Conservation (phyloP, 371 early-diverging fungal genomes). For the Mucor piriformis region DNA sequence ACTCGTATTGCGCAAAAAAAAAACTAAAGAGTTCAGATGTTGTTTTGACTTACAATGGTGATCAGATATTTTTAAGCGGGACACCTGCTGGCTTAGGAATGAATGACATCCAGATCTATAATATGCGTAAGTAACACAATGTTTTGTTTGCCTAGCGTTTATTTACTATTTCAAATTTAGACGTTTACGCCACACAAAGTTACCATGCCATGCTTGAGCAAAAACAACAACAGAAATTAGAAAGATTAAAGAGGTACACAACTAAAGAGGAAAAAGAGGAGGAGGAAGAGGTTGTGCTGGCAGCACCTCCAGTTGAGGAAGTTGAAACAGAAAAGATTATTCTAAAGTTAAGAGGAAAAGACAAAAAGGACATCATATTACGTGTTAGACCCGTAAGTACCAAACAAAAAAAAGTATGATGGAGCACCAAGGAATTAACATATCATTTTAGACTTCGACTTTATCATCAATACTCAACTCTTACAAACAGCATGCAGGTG, state of each 20-base stretch:
- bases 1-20: slow-evolving; percentile 30
- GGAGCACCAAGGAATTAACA: neutral
- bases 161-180: too few species aligned
- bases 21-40: slow-evolving; percentile 29
- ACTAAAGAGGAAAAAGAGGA: neutral
- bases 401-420: too few species aligned
- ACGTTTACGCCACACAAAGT: slow-evolving; percentile 32
- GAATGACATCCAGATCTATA: slow-evolving; percentile 18
- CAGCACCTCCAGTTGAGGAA: neutral
- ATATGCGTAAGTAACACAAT: slow-evolving; percentile 30
- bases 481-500: neutral
- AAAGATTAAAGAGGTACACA: slow-evolving; percentile 7
- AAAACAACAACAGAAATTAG: slow-evolving; percentile 23
- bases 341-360: slow-evolving; percentile 34
- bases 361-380: slow-evolving; percentile 29
- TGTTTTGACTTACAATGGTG: slow-evolving; percentile 37
- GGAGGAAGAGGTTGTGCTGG: slow-evolving; percentile 1
- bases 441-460: slow-evolving; percentile 1
- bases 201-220: slow-evolving; percentile 25
- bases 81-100: slow-evolving; percentile 46
- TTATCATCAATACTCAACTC: neutral
- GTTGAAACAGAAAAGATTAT: slow-evolving; percentile 17
- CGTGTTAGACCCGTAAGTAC: slow-evolving; percentile 41
- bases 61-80: slow-evolving; percentile 33
- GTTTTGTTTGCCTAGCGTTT: too few species aligned